These are phyloP conservation scores for Pulveroboletus sp. DNA, from an alignment of 768 basidiomycete species.

Conservation along the genomic window DNA sequence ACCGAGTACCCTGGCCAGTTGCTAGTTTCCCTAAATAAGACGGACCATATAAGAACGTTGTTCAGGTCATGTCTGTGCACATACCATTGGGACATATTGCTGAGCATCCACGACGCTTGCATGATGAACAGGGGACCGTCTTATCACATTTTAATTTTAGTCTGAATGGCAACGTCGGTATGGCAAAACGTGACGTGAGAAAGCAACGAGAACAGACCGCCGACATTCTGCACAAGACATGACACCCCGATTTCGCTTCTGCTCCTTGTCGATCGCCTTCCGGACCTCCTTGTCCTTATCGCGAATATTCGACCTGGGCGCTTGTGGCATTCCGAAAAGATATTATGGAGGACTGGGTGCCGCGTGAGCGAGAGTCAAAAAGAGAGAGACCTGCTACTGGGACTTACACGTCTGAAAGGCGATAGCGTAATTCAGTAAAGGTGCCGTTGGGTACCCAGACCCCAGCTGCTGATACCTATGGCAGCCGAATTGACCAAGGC, in stretches of 20 bases:
- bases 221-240: conserved; percentile 59
- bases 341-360: background rate
- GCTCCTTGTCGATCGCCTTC: conserved; percentile 59
- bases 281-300: conserved; percentile 34
- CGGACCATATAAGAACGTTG: background rate
- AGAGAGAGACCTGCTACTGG: conserved; percentile 2
- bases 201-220: conserved; percentile 36
- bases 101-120: conserved; percentile 70
- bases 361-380: background rate
- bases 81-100: conserved; percentile 70
- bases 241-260: conserved; percentile 55
- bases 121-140: conserved; percentile 50
- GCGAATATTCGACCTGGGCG: conserved; percentile 41
- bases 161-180: conserved; percentile 28
- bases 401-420: background rate
- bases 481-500: too few species aligned
- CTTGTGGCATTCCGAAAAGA: conserved; percentile 43
- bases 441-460: conserved; percentile 11
- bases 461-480: too few species aligned
- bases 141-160: conserved; percentile 76
- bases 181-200: background rate
- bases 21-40: conserved; percentile 48
- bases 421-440: conserved; percentile 4
- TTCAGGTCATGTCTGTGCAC: background rate
- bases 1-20: conserved; percentile 77